These are phyloP conservation scores for Entophlyctis luteolus DNA, from an alignment of 192 early-diverging fungal species.

Conservation along the genomic window DNA sequence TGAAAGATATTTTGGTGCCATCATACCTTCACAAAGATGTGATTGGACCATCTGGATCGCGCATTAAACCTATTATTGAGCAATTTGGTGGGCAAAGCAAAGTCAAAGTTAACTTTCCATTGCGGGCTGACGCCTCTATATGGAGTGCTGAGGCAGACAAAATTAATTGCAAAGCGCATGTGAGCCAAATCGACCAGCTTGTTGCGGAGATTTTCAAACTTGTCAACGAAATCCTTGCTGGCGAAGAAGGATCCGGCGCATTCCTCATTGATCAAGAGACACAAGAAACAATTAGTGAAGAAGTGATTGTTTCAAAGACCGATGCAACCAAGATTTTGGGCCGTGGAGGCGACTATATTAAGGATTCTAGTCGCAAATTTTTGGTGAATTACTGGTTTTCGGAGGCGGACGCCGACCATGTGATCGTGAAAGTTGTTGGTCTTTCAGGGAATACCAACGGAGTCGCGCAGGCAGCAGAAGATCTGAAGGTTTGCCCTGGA, in stretches of 20 bases:
- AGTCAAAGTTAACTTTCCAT: constrained; percentile 48
- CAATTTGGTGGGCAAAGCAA: constrained; percentile 43
- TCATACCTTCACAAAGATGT: constrained; percentile 70
- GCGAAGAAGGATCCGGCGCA: background rate
- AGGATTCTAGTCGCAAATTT: constrained; percentile 37
- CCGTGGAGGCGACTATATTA: constrained; percentile 31
- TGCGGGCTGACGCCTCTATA: constrained; percentile 23
- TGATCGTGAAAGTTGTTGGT: constrained; percentile 15
- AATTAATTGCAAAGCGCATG: constrained; percentile 36
- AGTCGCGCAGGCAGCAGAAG: constrained; percentile 21
- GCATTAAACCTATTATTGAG: constrained; percentile 65
- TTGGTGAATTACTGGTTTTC: constrained; percentile 37
- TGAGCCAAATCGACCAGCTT: constrained; percentile 18
- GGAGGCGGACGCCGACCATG: background rate
- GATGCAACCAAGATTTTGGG: constrained; percentile 37
- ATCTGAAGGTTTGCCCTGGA: constrained; percentile 15
- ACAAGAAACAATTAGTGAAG: background rate
- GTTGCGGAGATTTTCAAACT: constrained; percentile 24
- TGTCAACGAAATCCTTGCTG: constrained; percentile 28
- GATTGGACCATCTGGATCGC: constrained; percentile 73
- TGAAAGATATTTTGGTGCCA: constrained; percentile 62
- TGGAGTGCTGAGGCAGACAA: constrained; percentile 26
- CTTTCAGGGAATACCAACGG: constrained; percentile 12
- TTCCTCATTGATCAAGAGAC: constrained; percentile 1
- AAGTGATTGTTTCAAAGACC: constrained; percentile 31